Evolutionary conservation across 495 filamentous ascomycete genomes (phyloP).

Genomic region (Lasiosphaeria hispida): DNA sequence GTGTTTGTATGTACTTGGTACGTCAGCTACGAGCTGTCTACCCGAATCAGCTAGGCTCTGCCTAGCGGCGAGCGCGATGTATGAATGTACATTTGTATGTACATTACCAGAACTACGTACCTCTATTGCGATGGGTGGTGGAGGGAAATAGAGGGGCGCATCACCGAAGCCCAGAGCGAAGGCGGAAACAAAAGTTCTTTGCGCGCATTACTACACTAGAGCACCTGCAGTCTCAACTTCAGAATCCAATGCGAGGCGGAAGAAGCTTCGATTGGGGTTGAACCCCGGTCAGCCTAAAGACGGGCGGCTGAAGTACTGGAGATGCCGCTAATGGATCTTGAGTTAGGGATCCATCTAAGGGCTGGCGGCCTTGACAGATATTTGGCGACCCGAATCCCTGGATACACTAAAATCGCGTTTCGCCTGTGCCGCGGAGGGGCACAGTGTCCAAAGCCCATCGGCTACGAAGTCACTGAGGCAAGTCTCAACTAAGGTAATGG

Average conservation of each 20-base stretch:
- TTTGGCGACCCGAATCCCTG: constrained; percentile 22
- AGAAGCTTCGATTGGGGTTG: neutral
- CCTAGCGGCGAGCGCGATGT: too few species aligned
- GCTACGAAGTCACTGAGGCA: neutral
- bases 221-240: neutral
- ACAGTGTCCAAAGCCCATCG: constrained; percentile 18
- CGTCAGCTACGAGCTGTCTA: too few species aligned
- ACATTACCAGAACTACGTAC: too few species aligned
- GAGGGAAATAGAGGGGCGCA: too few species aligned
- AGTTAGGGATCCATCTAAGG: constrained; percentile 24
- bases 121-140: too few species aligned
- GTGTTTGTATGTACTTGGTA: too few species aligned
- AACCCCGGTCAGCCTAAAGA: constrained; percentile 10
- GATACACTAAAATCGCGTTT: constrained; percentile 30
- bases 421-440: constrained; percentile 22
- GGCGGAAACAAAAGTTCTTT: too few species aligned
- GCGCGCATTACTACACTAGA: neutral
- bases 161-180: too few species aligned
- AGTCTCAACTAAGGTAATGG: neutral
- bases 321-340: constrained; percentile 22
- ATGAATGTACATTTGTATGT: too few species aligned
- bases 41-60: too few species aligned
- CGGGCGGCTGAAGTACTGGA: constrained; percentile 2
- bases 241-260: neutral
- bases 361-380: constrained; percentile 23